phyloP scores from a whole-genome alignment of 2,329 filamentous ascomycete genomes.

The Cryphonectria radicalis region DNA sequence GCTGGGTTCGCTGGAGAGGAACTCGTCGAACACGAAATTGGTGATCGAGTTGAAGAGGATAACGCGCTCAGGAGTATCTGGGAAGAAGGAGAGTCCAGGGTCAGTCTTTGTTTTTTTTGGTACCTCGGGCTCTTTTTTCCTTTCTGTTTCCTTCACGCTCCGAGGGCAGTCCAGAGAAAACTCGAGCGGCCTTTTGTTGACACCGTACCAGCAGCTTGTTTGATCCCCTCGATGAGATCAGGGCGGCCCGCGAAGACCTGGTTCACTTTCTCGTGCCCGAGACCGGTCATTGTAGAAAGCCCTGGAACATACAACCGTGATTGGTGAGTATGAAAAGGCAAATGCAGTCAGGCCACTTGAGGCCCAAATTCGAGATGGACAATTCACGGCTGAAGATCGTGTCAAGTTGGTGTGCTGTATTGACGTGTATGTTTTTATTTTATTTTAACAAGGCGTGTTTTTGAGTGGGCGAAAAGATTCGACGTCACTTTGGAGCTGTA shows the following conservation, averaged over 20 bases:
- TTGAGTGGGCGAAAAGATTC: conserved; percentile 4
- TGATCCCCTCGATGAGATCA: conserved; percentile 60
- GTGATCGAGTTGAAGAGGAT: conserved; percentile 56
- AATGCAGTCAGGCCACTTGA: not conserved
- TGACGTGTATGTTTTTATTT: not conserved
- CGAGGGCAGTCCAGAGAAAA: not conserved
- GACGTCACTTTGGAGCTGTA: conserved; percentile 11
- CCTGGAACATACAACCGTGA: not conserved
- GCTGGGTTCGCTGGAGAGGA: conserved; percentile 22
- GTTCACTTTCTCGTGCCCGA: conserved; percentile 55
- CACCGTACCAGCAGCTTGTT: conserved; percentile 54
- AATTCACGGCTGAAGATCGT: not conserved
- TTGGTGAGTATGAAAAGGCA: not conserved
- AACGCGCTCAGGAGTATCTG: conserved; percentile 56
- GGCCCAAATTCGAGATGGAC: not conserved
- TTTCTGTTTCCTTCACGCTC: too few relatives aligned
- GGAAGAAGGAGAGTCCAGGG: too few relatives aligned
- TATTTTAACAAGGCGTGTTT: conserved; percentile 2
- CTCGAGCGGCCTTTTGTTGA: not conserved
- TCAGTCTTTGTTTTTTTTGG: not conserved
- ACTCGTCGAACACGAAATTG: conserved; percentile 28
- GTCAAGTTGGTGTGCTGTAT: not conserved
- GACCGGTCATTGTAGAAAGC: conserved; percentile 35
- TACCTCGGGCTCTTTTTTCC: not conserved
- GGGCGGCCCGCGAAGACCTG: conserved; percentile 59